Base-by-base conservation (phyloP, 2,329 filamentous ascomycete species). In the Nemania serpens region DNA sequence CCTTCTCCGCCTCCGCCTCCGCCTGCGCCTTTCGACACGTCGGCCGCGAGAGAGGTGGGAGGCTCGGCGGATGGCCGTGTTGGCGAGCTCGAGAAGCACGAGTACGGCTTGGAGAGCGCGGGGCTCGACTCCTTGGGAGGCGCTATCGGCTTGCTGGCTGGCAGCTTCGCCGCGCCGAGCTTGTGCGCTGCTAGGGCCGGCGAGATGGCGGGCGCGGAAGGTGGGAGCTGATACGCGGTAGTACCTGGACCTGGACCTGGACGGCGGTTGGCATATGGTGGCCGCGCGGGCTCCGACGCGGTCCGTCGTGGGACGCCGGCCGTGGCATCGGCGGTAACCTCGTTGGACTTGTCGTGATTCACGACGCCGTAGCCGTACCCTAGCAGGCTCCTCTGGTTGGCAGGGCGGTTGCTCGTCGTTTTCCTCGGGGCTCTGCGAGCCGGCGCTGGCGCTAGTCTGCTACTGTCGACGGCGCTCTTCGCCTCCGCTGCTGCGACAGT, bases 41-140 rank as follows among this genome's bases (percentile, higher is more conserved):
- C 17, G 25, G 53, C 15, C 10, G 46, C 13, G 17, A 37, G 1
- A 1, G 36, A 47, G 33, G 50, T 20, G 22, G 42, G 12, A 62
- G 25, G 55, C 22, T 25, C 56, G 34, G 55, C 34, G 53, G 48
- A 54, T 2, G 49, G 65, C 43, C 48, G 57, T 4, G 64, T 66
- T 9, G 85, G 84, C 17, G 84, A 85, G 73, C 84, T 87, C 0
- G 84, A 87, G 68, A 87, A 86, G 63, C 80, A 82, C 0, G 78
- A 71, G 66, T 91, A 89, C 7, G 75, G 74, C 52, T 80, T 81
- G 5, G 43, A 61, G 42, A 52, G 64, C 68, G 37, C 58, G 67
- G 54, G 12, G 18, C 17, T 37, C 10, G 52, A 20, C 15, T 65
- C 60, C 29, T 57, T 58, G 7, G n/a, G 46, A 17, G 41, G 59